These are phyloP conservation scores for Ploettnerulaceae sp. DNA, from an alignment of 2,329 filamentous ascomycete genomes.

Conservation along the genomic window DNA sequence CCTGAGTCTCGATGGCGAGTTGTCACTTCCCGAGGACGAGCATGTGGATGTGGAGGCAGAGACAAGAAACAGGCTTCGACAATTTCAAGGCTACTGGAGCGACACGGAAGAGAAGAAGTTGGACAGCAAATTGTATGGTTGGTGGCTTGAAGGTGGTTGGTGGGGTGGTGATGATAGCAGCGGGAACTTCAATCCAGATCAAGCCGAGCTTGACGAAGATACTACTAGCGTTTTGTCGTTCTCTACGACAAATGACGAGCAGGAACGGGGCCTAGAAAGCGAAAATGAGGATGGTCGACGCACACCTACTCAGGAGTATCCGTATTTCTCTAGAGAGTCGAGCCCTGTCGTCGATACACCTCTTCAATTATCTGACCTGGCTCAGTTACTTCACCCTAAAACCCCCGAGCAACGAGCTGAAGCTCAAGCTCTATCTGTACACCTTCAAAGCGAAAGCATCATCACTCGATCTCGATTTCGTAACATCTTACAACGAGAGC, in stretches of 20 bases:
- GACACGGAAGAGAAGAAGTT: slow-evolving; percentile 59
- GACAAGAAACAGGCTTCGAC: slow-evolving; percentile 58
- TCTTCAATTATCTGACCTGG: slow-evolving; percentile 64
- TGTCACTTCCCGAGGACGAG: slow-evolving; percentile 53
- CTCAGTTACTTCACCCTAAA: slow-evolving; percentile 74
- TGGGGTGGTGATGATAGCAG: slow-evolving; percentile 81
- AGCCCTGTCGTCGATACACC: slow-evolving; percentile 58
- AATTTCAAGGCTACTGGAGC: slow-evolving; percentile 37
- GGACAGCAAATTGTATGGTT: slow-evolving; percentile 70
- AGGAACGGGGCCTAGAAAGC: slow-evolving; percentile 41
- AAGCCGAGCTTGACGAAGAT: slow-evolving; percentile 59
- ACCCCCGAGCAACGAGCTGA: slow-evolving; percentile 74
- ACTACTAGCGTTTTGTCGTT: slow-evolving; percentile 75
- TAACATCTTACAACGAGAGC: slow-evolving; percentile 61
- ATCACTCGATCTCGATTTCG: slow-evolving; percentile 79
- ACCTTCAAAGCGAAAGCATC: slow-evolving; percentile 65
- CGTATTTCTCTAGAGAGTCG: slow-evolving; percentile 46
- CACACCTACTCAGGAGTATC: slow-evolving; percentile 69
- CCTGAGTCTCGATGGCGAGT: slow-evolving; percentile 46
- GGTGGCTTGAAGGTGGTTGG: slow-evolving; percentile 79
- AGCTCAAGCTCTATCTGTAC: slow-evolving; percentile 74
- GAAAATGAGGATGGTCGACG: slow-evolving; percentile 45
- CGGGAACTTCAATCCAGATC: slow-evolving; percentile 64
- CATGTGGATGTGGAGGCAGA: slow-evolving; percentile 78
- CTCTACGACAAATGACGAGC: slow-evolving; percentile 40